Conservation (phyloP, 106 monocot genomes). For the Acorus calamus region DNA sequence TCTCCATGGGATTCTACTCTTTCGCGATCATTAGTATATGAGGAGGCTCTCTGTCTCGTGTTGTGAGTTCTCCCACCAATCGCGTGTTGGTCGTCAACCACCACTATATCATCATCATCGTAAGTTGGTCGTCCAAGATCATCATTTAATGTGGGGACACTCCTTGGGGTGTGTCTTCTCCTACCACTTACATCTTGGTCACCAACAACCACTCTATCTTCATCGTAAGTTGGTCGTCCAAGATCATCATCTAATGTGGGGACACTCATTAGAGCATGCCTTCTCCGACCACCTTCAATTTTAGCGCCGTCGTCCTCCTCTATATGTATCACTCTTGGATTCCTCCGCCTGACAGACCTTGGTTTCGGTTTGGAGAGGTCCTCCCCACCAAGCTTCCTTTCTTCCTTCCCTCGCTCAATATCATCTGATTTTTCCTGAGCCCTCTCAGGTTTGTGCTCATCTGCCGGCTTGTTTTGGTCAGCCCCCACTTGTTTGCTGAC, state of each 20-base stretch:
- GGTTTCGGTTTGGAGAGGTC: no score
- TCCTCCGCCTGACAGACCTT: no score
- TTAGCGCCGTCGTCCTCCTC: no score
- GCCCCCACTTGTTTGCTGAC: background rate
- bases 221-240: background rate
- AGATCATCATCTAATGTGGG: slow-evolving; percentile 1
- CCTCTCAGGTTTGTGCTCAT: background rate
- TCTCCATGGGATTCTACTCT: slow-evolving; percentile 5
- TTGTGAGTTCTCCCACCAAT: no score
- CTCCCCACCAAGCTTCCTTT: no score
- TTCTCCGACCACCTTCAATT: background rate
- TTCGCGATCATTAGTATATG: slow-evolving; percentile 3
- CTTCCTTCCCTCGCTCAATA: no score
- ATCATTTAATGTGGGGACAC: slow-evolving; percentile 1
- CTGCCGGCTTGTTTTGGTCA: background rate
- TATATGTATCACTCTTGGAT: no score
- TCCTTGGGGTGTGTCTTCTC: background rate
- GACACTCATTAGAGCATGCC: slow-evolving; percentile 3
- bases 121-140: background rate
- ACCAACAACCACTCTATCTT: no score
- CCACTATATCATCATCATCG: background rate
- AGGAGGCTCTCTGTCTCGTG: background rate
- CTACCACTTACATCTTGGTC: background rate
- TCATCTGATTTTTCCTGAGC: background rate
- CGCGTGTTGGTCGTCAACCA: background rate